Base-by-base conservation (phyloP, 1,139 yeast species). In the Candida albicans region DNA sequence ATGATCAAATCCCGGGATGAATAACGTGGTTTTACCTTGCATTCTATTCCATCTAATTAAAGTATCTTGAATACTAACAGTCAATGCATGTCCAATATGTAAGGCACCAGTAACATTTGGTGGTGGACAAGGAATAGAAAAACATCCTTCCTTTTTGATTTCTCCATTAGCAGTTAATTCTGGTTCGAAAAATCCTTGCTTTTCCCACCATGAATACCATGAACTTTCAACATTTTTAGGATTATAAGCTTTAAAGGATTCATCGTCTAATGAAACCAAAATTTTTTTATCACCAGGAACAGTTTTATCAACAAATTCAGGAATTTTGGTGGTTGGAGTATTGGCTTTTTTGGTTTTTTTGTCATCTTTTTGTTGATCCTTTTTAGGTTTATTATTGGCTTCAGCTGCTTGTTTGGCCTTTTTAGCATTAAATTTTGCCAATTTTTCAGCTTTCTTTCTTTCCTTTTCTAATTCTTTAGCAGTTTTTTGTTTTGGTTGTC, bases 71-170 rank as follows among this genome's bases (percentile, higher is more conserved):
- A 93, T 87, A 37, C 98, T 77, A 51, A 91, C 89, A 15, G 99
- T 95, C 64, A 93, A 79, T 27, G 98, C 99, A 67, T 95, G 99
- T 57, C 99, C 99, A 65, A 93, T 95, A 67, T 93, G 99, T 56
- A 93, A 79, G 42, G 98, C 97, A 72, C 99, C 99, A 38, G 99
- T 93, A 53, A 95, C 96, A 63, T 93, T 93, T 61, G 99, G 99
- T 51, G 99, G 99, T 39, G 99, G 99, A 22, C 96, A 95, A 34
- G 99, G 98, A 57, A 93, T 88, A 51, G 87, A 79, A 68, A 93
- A 93, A 24, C 75, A 64, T 53, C 98, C 98, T 62, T 83, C 91
- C 35, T 93, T 85, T 64, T 85, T 86, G 53, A 81, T 61, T 43
- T 84, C 70, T 39, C 97, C 98, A 55, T 83, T 82, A 45, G 70